These are phyloP conservation scores for Symbiodinium pilosum DNA, from an alignment of 73 alveolate genomes.

Conservation along the genomic window DNA sequence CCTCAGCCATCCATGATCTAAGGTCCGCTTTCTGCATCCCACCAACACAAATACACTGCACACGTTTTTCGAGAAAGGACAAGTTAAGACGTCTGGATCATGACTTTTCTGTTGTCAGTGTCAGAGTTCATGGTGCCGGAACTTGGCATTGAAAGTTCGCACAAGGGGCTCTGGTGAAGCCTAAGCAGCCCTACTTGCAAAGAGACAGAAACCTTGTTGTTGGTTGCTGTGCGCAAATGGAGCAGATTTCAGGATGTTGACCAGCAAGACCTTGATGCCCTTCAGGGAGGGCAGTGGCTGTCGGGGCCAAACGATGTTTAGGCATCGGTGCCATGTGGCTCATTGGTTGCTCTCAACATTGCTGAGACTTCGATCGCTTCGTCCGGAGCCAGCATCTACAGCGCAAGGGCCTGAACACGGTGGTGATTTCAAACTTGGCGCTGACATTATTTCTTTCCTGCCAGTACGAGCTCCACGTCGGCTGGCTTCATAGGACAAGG, in stretches of 20 bases:
- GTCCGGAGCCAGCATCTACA: not conserved
- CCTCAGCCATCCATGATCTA: no score
- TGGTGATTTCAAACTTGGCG: not conserved
- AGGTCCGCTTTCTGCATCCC: no score
- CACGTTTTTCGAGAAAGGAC: no score
- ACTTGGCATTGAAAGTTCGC: not conserved
- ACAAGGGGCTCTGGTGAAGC: no score
- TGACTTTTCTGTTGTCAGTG: no score
- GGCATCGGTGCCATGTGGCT: no score
- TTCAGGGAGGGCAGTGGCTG: conserved; percentile 40
- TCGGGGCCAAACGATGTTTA: not conserved
- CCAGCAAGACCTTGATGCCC: conserved; percentile 35
- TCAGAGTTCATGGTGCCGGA: not conserved
- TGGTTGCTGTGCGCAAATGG: no score
- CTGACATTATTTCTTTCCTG: not conserved
- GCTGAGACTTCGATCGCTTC: not conserved
- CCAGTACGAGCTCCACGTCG: not conserved
- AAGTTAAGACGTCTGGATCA: no score
- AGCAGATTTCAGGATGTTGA: conserved; percentile 43
- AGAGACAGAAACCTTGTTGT: no score
- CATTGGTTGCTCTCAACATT: no score
- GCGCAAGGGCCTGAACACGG: not conserved
- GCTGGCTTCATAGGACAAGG: not conserved
- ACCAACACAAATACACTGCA: no score
- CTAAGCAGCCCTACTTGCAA: no score